Conservation (phyloP, 345 rosid species). For the Abelmoschus esculentus region DNA sequence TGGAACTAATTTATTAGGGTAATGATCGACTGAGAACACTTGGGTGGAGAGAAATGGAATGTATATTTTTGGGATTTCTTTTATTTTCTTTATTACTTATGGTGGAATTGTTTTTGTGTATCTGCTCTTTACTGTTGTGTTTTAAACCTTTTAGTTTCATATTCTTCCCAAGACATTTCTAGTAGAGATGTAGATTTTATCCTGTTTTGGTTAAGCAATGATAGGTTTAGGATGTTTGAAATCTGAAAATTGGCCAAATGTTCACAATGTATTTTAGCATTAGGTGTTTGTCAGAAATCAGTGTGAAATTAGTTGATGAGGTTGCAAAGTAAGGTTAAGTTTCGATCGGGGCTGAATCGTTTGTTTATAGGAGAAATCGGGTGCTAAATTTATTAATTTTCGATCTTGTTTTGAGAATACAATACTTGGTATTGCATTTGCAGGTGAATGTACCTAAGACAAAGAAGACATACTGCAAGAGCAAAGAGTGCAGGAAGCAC, state of each 20-base stretch:
- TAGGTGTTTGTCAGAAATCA: neutral
- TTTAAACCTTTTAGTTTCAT: no score
- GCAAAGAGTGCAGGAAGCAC: constrained; percentile 66
- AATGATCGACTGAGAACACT: neutral
- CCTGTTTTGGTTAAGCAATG: neutral
- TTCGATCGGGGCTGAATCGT: neutral
- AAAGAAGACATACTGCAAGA: constrained; percentile 74
- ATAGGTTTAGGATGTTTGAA: neutral
- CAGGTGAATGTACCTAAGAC: constrained; percentile 91
- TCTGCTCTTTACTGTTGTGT: no score
- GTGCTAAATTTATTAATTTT: neutral
- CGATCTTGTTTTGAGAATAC: neutral
- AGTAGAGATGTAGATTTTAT: no score
- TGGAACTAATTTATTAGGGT: neutral
- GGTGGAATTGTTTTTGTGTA: neutral
- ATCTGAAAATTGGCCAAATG: neutral
- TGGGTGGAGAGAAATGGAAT: neutral
- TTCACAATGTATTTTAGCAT: neutral
- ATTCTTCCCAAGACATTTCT: no score
- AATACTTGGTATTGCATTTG: constrained; percentile 9
- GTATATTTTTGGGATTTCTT: neutral
- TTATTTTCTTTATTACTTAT: no score
- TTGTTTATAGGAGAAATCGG: neutral
- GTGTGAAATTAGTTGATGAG: neutral
- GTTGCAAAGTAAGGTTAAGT: neutral